Evolutionary conservation across 768 basidiomycete genomes (phyloP).

Genomic region (Suillus cothurnatus): DNA sequence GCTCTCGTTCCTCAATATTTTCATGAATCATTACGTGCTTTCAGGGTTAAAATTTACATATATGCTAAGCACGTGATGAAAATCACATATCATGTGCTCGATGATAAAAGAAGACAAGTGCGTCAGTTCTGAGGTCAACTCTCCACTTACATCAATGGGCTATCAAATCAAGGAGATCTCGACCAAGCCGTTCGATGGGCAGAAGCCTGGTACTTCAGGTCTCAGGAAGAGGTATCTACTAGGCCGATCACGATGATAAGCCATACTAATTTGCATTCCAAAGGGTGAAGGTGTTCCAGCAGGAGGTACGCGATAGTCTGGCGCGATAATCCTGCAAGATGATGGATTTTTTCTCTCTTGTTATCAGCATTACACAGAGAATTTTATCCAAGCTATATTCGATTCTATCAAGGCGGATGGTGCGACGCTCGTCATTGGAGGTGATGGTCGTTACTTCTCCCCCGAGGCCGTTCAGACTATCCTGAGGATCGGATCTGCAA

Average conservation of each 20-base stretch:
- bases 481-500: constrained; percentile 91
- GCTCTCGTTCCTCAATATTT: not conserved
- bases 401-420: constrained; percentile 83
- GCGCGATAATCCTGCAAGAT: constrained; percentile 16
- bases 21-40: not conserved
- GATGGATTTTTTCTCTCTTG: constrained; percentile 12
- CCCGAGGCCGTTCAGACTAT: constrained; percentile 89
- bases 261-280: constrained; percentile 20
- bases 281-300: constrained; percentile 98
- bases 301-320: constrained; percentile 60
- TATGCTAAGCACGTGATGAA: constrained; percentile 11
- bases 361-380: constrained; percentile 94
- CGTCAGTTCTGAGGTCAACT: not conserved
- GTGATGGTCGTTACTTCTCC: constrained; percentile 94
- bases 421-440: constrained; percentile 90
- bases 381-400: constrained; percentile 94
- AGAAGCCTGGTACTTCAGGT: constrained; percentile 98
- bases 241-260: constrained; percentile 17
- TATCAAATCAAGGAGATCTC: constrained; percentile 61
- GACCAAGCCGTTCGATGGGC: constrained; percentile 89
- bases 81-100: constrained; percentile 10
- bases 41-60: not conserved
- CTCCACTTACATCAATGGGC: constrained; percentile 37
- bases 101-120: constrained; percentile 19
- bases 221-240: constrained; percentile 81